These are phyloP conservation scores for Cicer chorassanicum DNA, from an alignment of 306 rosid genomes.

Conservation along the genomic window DNA sequence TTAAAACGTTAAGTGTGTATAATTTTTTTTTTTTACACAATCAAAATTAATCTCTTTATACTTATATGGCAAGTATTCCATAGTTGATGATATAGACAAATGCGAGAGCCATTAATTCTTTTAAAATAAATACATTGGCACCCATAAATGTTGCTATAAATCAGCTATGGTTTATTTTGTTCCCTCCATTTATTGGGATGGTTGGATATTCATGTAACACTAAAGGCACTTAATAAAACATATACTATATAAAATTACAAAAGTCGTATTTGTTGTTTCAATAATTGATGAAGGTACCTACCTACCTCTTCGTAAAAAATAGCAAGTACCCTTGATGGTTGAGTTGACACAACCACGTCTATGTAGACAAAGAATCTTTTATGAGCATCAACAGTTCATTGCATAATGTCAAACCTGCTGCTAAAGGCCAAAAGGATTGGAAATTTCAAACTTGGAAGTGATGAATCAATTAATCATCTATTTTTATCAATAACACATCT, in stretches of 20 bases:
- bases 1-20: no score
- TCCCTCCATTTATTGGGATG: not conserved
- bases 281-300: constrained; percentile 22
- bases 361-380: constrained; percentile 26
- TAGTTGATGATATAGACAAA: no score
- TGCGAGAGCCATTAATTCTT: no score
- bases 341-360: constrained; percentile 21
- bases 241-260: not conserved
- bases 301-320: not conserved
- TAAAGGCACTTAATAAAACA: not conserved
- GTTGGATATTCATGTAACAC: constrained; percentile 10
- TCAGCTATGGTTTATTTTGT: not conserved
- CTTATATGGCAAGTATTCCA: no score
- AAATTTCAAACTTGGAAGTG: no score
- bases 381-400: not conserved
- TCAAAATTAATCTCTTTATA: no score
- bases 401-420: no score
- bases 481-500: no score
- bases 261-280: constrained; percentile 22
- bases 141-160: not conserved
- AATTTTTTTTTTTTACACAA: no score
- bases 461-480: no score
- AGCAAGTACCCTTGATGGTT: not conserved
- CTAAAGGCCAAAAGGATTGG: no score
- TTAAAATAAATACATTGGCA: not conserved